These are phyloP conservation scores for Leptodermis oblonga DNA, from an alignment of 257 asterid species.

Conservation along the genomic window DNA sequence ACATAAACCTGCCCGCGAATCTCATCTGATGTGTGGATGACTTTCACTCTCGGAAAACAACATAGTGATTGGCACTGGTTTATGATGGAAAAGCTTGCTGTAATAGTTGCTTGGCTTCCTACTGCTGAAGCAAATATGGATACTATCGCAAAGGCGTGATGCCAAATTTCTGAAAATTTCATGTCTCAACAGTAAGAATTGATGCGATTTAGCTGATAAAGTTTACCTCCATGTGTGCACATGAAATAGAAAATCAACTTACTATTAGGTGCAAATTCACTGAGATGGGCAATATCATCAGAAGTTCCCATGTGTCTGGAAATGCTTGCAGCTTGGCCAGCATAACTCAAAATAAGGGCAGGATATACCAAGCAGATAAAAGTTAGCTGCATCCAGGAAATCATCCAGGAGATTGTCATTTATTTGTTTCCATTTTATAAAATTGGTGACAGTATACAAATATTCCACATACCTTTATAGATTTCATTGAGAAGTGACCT, in stretches of 20 bases:
- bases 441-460: neutral
- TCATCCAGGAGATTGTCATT: neutral
- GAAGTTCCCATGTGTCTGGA: slow-evolving; percentile 34
- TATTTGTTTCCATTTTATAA: neutral
- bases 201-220: neutral
- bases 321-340: slow-evolving; percentile 90
- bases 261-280: slow-evolving; percentile 83
- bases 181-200: slow-evolving; percentile 20
- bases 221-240: neutral
- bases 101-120: slow-evolving; percentile 97
- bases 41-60: slow-evolving; percentile 91
- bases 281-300: slow-evolving; percentile 57
- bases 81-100: slow-evolving; percentile 92
- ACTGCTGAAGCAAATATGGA: slow-evolving; percentile 86
- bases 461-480: slow-evolving; percentile 56
- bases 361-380: slow-evolving; percentile 80
- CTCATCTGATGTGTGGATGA: slow-evolving; percentile 76
- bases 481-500: slow-evolving; percentile 87
- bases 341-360: slow-evolving; percentile 68
- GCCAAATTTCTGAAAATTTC: slow-evolving; percentile 50
- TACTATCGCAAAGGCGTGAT: slow-evolving; percentile 67
- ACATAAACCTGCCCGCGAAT: slow-evolving; percentile 81
- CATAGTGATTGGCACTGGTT: slow-evolving; percentile 85
- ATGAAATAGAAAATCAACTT: slow-evolving; percentile 30
- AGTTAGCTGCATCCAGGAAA: slow-evolving; percentile 52